These are phyloP conservation scores for Pichia sp. DNA, from an alignment of 1,139 yeast genomes.

Conservation along the genomic window DNA sequence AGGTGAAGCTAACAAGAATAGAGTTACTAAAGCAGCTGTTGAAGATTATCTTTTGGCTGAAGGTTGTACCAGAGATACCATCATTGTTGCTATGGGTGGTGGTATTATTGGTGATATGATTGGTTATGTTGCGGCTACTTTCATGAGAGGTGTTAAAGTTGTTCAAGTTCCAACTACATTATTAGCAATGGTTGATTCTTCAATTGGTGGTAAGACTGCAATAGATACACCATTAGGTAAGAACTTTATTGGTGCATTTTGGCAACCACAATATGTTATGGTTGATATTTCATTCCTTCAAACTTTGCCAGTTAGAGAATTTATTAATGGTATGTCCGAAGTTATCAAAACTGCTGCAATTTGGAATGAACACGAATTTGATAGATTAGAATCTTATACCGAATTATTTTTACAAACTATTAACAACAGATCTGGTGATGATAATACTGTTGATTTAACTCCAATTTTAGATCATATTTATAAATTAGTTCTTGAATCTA, in stretches of 20 bases:
- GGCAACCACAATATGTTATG: slow-evolving; percentile 89
- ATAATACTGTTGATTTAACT: slow-evolving; percentile 46
- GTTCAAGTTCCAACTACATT: slow-evolving; percentile 92
- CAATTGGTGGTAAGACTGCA: slow-evolving; percentile 98
- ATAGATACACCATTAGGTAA: slow-evolving; percentile 97
- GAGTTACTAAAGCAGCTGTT: slow-evolving; percentile 85
- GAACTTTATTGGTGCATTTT: slow-evolving; percentile 93
- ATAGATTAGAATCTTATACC: slow-evolving; percentile 74
- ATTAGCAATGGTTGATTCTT: slow-evolving; percentile 95
- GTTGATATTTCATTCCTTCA: slow-evolving; percentile 84
- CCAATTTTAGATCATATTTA: slow-evolving; percentile 68
- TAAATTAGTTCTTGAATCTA: slow-evolving; percentile 78
- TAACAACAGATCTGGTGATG: slow-evolving; percentile 34
- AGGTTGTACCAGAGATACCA: slow-evolving; percentile 95
- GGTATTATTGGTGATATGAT: slow-evolving; percentile 99
- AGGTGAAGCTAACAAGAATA: slow-evolving; percentile 86
- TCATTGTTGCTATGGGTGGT: slow-evolving; percentile 93
- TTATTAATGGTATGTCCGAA: slow-evolving; percentile 98
- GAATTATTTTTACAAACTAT: slow-evolving; percentile 59
- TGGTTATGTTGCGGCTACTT: slow-evolving; percentile 97
- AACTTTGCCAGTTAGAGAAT: slow-evolving; percentile 86
- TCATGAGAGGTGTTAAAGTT: slow-evolving; percentile 96
- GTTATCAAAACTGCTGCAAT: slow-evolving; percentile 97
- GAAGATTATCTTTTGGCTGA: slow-evolving; percentile 82
- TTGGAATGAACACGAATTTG: slow-evolving; percentile 87